These are phyloP conservation scores for Colletotrichum falcatum DNA, from an alignment of 2,329 filamentous ascomycete species.

Conservation along the genomic window DNA sequence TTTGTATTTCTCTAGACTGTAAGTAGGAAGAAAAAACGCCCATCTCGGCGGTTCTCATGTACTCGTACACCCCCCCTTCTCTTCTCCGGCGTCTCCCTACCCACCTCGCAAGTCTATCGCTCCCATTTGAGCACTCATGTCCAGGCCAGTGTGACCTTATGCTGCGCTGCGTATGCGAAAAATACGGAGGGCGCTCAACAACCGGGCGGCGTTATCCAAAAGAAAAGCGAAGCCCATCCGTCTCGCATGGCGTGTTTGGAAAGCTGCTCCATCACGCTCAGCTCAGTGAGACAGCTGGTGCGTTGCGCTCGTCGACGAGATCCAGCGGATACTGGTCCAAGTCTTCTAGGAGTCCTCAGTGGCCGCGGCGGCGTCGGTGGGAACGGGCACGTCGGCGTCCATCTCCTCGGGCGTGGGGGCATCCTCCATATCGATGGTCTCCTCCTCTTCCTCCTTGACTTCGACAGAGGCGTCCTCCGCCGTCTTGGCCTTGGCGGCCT, in stretches of 20 bases:
- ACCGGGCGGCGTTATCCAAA: neutral
- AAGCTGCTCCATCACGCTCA: no score
- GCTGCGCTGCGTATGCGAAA: neutral
- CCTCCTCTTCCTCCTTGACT: constrained; percentile 34
- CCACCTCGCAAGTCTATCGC: neutral
- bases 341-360: neutral
- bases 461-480: constrained; percentile 44
- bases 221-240: neutral
- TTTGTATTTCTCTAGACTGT: neutral
- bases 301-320: neutral
- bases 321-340: neutral
- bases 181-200: neutral
- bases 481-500: constrained; percentile 51
- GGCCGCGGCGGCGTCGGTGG: neutral
- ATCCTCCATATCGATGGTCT: constrained; percentile 51
- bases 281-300: neutral
- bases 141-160: neutral
- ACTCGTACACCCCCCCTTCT: constrained; percentile 1
- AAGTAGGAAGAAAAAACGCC: neutral
- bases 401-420: constrained; percentile 51
- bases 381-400: constrained; percentile 20
- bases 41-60: constrained; percentile 10
- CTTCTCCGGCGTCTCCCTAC: neutral
- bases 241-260: neutral
- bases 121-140: neutral